Percentiles rank a stretch among this genome's conserved stretches.
Evolutionary conservation across 495 filamentous ascomycete genomes (phyloP).

Genomic region (Aspergillus cavernicola): DNA sequence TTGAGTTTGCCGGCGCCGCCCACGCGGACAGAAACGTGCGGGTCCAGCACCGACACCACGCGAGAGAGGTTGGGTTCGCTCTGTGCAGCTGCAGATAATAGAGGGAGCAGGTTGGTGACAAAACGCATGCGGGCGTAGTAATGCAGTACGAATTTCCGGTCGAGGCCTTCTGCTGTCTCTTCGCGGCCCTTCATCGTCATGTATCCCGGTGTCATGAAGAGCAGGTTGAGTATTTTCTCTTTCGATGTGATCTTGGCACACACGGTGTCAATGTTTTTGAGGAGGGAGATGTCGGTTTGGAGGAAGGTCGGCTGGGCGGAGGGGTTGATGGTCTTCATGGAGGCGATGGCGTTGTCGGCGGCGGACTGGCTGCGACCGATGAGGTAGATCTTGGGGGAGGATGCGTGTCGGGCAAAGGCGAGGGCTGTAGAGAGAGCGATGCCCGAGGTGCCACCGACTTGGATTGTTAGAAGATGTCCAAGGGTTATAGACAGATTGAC

Average conservation of each 20-base stretch:
- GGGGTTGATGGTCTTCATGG: conserved; percentile 31
- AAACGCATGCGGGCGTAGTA: conserved; percentile 70
- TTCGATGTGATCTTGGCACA: conserved; percentile 49
- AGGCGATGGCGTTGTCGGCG: conserved; percentile 23
- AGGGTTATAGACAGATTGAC: neutral
- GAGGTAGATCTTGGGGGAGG: conserved; percentile 45
- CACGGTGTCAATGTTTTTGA: conserved; percentile 52
- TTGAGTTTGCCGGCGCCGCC: conserved; percentile 50
- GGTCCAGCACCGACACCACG: conserved; percentile 54
- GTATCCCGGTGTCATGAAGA: conserved; percentile 40
- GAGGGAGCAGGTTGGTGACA: conserved; percentile 57
- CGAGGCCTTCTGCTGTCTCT: conserved; percentile 58
- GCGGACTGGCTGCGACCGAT: conserved; percentile 42
- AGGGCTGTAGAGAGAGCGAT: conserved; percentile 59
- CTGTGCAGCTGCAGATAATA: conserved; percentile 37
- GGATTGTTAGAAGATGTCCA: conserved; percentile 6
- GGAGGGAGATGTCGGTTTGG: conserved; percentile 49
- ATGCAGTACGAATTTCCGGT: conserved; percentile 51
- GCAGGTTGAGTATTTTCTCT: conserved; percentile 54
- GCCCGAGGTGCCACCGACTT: conserved; percentile 63
- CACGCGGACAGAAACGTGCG: conserved; percentile 16
- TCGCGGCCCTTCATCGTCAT: conserved; percentile 12
- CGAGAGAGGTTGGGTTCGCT: conserved; percentile 37
- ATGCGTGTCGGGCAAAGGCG: conserved; percentile 49
- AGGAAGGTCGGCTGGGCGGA: conserved; percentile 22